phyloP scores from a whole-genome alignment of 805 yeast species.

The Ogataea degrootiae region DNA sequence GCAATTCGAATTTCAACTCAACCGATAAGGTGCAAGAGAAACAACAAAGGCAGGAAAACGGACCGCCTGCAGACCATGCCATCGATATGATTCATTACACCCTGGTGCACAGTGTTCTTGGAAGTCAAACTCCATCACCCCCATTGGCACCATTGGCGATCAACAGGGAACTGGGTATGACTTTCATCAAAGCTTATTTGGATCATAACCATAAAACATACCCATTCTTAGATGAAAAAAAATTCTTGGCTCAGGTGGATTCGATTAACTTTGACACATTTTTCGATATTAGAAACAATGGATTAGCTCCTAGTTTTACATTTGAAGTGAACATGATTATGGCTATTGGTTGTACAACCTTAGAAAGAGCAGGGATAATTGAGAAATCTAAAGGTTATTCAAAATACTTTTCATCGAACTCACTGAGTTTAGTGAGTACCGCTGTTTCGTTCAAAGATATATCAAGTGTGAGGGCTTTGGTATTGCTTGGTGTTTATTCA shows the following conservation, averaged over 20 bases:
- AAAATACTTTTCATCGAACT: constrained; percentile 36
- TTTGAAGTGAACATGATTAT: constrained; percentile 49
- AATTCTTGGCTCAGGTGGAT: constrained; percentile 30
- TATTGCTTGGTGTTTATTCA: constrained; percentile 45
- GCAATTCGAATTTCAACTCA: neutral
- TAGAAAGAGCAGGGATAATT: constrained; percentile 37
- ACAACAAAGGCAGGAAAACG: neutral
- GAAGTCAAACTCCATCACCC: constrained; percentile 23
- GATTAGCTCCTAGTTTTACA: constrained; percentile 25
- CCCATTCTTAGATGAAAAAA: constrained; percentile 38
- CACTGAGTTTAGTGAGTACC: constrained; percentile 35
- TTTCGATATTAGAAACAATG: constrained; percentile 7
- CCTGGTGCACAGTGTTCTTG: constrained; percentile 19
- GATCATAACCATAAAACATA: constrained; percentile 40
- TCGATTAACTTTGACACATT: constrained; percentile 18
- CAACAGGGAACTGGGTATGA: constrained; percentile 22
- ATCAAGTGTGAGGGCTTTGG: constrained; percentile 36
- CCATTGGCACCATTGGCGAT: constrained; percentile 25
- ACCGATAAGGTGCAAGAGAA: neutral
- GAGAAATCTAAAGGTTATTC: constrained; percentile 34
- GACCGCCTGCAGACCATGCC: constrained; percentile 1
- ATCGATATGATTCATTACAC: constrained; percentile 12
- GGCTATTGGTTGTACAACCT: constrained; percentile 51
- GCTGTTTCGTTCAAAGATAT: constrained; percentile 37
- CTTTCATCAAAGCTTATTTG: constrained; percentile 40